Base-by-base conservation (phyloP, 2,329 filamentous ascomycete genomes). In the Tothia fuscella region DNA sequence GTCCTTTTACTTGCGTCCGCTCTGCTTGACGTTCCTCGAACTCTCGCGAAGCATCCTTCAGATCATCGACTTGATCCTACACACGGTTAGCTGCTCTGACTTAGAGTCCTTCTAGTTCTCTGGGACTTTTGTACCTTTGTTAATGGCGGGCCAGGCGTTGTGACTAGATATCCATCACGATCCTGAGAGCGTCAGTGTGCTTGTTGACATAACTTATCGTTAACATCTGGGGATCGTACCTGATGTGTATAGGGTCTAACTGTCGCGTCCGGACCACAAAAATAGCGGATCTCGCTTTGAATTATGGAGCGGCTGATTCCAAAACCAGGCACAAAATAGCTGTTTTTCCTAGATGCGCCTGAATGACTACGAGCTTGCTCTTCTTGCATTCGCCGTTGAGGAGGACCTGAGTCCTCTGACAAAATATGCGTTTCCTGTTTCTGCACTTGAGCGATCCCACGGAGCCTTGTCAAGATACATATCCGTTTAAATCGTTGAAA, bases 1-100 rank as follows among this genome's bases (percentile, higher is more conserved):
- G 36, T 20, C 57, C 53, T n/a, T n/a, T n/a, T n/a, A n/a, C n/a
- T n/a, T n/a, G n/a, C 25, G 53, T 52, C 52, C 57, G 51, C 32
- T 56, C 56, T 7, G 61, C 61, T 46, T 62, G 59, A 44, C 58
- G 60, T 43, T 62, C 58, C 46, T 64, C 61, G 50, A 62, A 64
- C 21, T 61, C 57, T 30, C 47, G 52, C 5, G 61, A 64, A 1
- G 58, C 57, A 22, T 54, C 41, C 45, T 62, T 62, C 38, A 64
- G 45, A 43, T 64, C 61, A 19, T 63, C 54, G 47, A 64, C 62
- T 54, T 64, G 61, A 13, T 58, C 59, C 61, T 63, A 33, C n/a
- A 13, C 22, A 45, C 36, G 14, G 5, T 10, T 25, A 25, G 25
- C 30, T 40, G 35, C 12, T 16, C 14, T 10, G 12, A 9, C 12